Conservation (phyloP, 1,284 basidiomycete genomes). For the Puccinia brachypodii region DNA sequence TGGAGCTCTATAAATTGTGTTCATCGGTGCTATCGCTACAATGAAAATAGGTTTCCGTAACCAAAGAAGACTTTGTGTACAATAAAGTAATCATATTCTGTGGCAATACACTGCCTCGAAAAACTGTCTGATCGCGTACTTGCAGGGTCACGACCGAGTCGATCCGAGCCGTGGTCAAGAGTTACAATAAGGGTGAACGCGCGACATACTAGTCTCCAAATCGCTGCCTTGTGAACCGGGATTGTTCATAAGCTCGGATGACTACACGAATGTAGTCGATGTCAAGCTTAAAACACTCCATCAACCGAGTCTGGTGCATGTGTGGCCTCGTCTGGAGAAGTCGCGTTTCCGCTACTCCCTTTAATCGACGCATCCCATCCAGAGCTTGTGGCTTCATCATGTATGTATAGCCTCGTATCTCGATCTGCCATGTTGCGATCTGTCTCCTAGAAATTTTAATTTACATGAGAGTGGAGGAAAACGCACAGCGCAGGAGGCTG, state of each 20-base stretch:
- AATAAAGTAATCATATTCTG: background rate
- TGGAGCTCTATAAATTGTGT: background rate
- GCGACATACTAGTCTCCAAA: background rate
- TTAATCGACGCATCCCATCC: no score
- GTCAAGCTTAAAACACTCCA: background rate
- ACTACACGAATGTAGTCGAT: background rate
- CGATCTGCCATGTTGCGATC: no score
- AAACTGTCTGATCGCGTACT: background rate
- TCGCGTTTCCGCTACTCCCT: no score
- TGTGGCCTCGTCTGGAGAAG: no score
- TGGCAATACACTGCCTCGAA: background rate
- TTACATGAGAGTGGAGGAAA: no score
- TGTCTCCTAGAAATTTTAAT: no score
- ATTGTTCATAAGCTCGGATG: background rate
- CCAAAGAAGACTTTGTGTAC: background rate
- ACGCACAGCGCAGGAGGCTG: no score
- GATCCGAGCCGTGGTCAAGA: constrained; percentile 4
- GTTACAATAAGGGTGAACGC: background rate
- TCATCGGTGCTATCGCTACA: background rate
- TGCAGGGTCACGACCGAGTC: constrained; percentile 9
- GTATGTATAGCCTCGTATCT: no score
- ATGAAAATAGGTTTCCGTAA: background rate
- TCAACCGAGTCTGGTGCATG: constrained; percentile 13
- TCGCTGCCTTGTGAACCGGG: background rate
- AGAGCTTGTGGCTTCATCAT: no score